A percentile compares a stretch with the other conserved stretches of the same genome.
phyloP scores from a whole-genome alignment of 345 rosid species.

The Eucalyptus polyanthemos region DNA sequence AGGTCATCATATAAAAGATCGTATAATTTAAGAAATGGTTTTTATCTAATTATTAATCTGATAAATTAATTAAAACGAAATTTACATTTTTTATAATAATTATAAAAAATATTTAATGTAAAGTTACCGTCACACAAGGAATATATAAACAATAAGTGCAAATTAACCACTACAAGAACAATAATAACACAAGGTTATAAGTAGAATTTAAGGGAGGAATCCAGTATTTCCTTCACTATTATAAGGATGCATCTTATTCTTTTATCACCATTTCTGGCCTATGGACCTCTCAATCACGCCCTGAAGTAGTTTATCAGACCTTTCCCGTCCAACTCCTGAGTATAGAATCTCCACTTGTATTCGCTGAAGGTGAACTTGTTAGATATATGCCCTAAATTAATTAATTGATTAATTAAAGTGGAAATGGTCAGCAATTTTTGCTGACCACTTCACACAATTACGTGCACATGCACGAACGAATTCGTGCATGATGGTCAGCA shows the following conservation, averaged over 20 bases:
- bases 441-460: too few species aligned
- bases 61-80: too few species aligned
- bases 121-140: background rate
- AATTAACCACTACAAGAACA: background rate
- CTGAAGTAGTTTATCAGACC: constrained; percentile 16
- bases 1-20: too few species aligned
- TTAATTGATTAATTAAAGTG: too few species aligned
- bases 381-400: too few species aligned
- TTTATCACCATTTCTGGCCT: background rate
- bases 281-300: background rate
- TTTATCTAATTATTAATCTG: too few species aligned
- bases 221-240: background rate
- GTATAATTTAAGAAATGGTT: too few species aligned
- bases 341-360: constrained; percentile 11
- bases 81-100: too few species aligned
- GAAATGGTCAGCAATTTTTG: too few species aligned
- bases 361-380: constrained; percentile 3
- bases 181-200: background rate
- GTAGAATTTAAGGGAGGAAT: background rate
- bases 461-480: too few species aligned
- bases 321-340: background rate
- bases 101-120: too few species aligned
- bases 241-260: background rate
- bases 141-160: background rate
- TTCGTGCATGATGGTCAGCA: too few species aligned